Percentiles rank a stretch among this genome's conserved stretches.
These are phyloP conservation scores for Thermothielavioides terrestris DNA, from an alignment of 495 filamentous ascomycete genomes.

Conservation along the genomic window DNA sequence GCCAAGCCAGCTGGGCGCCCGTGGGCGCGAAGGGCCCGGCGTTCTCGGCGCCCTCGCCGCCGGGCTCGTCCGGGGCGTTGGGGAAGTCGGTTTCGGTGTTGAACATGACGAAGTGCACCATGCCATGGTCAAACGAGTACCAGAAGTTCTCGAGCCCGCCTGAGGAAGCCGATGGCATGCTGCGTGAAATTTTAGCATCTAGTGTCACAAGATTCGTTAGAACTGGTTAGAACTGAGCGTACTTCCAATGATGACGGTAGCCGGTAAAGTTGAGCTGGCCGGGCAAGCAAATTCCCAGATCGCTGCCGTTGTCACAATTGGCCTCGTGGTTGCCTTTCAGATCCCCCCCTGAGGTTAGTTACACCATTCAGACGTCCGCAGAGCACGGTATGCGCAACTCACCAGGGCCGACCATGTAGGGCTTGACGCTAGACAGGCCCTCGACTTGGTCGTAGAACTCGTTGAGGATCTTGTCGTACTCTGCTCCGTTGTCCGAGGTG, in stretches of 20 bases:
- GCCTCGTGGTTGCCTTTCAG: constrained; percentile 38
- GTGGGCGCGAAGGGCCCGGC: constrained; percentile 43
- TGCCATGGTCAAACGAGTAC: constrained; percentile 52
- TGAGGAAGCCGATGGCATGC: constrained; percentile 39
- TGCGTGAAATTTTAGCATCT: not conserved
- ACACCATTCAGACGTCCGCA: too few species aligned
- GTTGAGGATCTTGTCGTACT: constrained; percentile 47
- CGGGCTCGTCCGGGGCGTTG: constrained; percentile 25
- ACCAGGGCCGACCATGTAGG: constrained; percentile 46
- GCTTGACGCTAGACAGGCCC: constrained; percentile 34
- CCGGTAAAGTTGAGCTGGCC: constrained; percentile 50
- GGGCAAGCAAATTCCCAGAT: constrained; percentile 35
- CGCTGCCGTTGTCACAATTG: constrained; percentile 32
- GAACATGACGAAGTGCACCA: constrained; percentile 44
- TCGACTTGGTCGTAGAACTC: constrained; percentile 47
- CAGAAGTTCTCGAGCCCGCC: constrained; percentile 45
- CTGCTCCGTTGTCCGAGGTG: constrained; percentile 21
- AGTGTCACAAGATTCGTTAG: not conserved
- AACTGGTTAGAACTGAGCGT: not conserved
- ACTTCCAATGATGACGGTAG: constrained; percentile 38
- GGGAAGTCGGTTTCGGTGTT: constrained; percentile 48
- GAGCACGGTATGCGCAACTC: too few species aligned
- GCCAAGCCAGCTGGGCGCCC: constrained; percentile 40
- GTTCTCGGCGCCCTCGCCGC: constrained; percentile 45
- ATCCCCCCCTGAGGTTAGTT: too few species aligned